Percentiles rank a stretch among this genome's conserved stretches.
Conservation (phyloP, 331 rosid genomes). For the Saraca asoca region DNA sequence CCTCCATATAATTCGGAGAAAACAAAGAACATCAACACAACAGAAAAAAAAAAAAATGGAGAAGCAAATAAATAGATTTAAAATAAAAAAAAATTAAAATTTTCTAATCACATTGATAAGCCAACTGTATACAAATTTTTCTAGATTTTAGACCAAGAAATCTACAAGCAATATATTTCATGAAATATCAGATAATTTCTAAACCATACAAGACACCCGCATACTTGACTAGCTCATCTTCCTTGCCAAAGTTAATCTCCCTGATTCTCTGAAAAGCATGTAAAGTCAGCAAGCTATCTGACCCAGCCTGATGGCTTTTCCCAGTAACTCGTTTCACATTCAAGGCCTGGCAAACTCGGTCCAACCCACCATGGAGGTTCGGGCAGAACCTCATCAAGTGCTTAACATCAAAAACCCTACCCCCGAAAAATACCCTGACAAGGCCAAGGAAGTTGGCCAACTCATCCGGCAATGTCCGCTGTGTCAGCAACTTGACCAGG, state of each 20-base stretch:
- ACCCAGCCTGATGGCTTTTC: slow-evolving; percentile 69
- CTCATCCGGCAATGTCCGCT: slow-evolving; percentile 41
- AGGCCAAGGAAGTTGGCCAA: slow-evolving; percentile 34
- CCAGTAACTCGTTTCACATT: slow-evolving; percentile 48
- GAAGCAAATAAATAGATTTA: neutral
- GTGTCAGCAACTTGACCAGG: slow-evolving; percentile 65
- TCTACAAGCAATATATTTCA: slow-evolving; percentile 28
- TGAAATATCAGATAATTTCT: slow-evolving; percentile 35
- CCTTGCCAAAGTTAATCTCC: slow-evolving; percentile 31
- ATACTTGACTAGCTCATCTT: slow-evolving; percentile 38
- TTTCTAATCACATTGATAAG: slow-evolving; percentile 33
- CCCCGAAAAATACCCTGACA: slow-evolving; percentile 54
- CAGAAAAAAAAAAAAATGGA: neutral
- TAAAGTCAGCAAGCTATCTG: slow-evolving; percentile 68
- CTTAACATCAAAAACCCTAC: slow-evolving; percentile 64
- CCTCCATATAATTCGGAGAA: neutral
- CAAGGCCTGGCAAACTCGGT: slow-evolving; percentile 45
- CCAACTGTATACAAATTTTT: slow-evolving; percentile 36
- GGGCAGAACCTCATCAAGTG: slow-evolving; percentile 53
- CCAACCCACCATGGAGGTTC: slow-evolving; percentile 59
- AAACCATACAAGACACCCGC: slow-evolving; percentile 63
- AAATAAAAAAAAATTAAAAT: neutral
- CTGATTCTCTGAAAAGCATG: slow-evolving; percentile 51
- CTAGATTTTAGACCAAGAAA: slow-evolving; percentile 14
- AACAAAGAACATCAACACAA: neutral